A percentile compares a stretch with the other conserved stretches of the same genome.
Conservation (phyloP, 192 early-diverging fungal genomes). For the Coemansia aciculifera region DNA sequence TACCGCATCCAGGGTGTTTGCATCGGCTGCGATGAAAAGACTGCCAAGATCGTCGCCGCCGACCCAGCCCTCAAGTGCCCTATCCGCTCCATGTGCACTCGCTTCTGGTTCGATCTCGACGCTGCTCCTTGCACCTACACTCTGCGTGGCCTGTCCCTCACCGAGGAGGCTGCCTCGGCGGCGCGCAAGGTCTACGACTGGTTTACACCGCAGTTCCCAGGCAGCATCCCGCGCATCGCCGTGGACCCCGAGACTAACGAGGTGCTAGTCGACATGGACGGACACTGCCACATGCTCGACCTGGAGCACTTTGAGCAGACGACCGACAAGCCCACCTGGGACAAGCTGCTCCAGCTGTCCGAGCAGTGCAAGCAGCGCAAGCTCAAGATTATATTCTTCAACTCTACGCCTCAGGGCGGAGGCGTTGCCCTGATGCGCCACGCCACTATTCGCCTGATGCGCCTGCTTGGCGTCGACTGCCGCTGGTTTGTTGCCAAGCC, state of each 20-base stretch:
- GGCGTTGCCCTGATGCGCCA: constrained; percentile 90
- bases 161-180: constrained; percentile 71
- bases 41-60: constrained; percentile 41
- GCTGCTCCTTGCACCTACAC: constrained; percentile 69
- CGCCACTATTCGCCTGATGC: constrained; percentile 70
- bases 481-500: constrained; percentile 81
- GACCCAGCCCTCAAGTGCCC: constrained; percentile 47
- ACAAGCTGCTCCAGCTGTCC: constrained; percentile 59
- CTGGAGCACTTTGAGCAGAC: constrained; percentile 65
- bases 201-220: constrained; percentile 71
- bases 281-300: constrained; percentile 67
- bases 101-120: constrained; percentile 75
- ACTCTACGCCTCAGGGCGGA: constrained; percentile 82
- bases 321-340: constrained; percentile 68
- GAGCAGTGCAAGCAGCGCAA: constrained; percentile 58
- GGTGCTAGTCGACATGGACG: constrained; percentile 73
- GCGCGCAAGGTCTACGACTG: constrained; percentile 72
- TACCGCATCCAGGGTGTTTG: constrained; percentile 71
- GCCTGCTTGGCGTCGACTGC: constrained; percentile 65
- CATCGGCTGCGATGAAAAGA: constrained; percentile 57
- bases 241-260: constrained; percentile 66
- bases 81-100: constrained; percentile 50
- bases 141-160: constrained; percentile 62
- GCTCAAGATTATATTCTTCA: constrained; percentile 72
- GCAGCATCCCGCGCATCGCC: constrained; percentile 71